Evolutionary conservation across 1,284 basidiomycete species (phyloP), one percentile per base, ranked within the genome.

Genomic region (Puccinia brachypodii): DNA sequence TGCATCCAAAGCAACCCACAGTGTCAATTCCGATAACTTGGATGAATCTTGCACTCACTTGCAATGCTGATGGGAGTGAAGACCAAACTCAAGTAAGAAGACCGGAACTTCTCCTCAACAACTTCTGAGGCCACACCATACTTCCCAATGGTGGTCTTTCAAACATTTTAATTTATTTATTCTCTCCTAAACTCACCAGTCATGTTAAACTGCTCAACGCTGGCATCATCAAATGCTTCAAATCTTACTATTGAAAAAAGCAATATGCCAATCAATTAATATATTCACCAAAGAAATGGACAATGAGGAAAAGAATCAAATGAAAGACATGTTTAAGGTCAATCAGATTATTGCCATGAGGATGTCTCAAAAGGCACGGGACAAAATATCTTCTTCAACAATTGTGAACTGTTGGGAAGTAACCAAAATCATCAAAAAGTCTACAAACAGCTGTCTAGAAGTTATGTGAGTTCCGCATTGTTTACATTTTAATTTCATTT

Each of bases 171-270:
- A 60, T 82, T 22, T 64, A 60, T n/a, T 82, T 82, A 36, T 82
- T 82, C 58, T 16, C 53, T 38, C 44, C 76, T 0, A 79, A 79
- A 44, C 60, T 82, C 25, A 82, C 82, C 9, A 40, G 75, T 19
- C 76, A 82, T 68, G 62, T 79, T 6, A 76, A 82, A 47, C 75
- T 76, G 44, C n/a, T 82, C 2, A 76, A 82, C 31, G 73, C 56
- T n/a, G 81, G 81, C 16, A 79, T 82, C n/a, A 82, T 82, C 25
- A 58, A 74, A 28, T 60, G 56, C 22, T 81, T 81, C 73, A 81
- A 81, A 42, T 66, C 31, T 4, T 40, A 66, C 22, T 66, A 38
- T 66, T 22, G 62, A 68, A 68, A 36, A 68, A 68, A 42, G 22
- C 36, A 3, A 68, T 68, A 36, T 25, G 19, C 2, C 7, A 33